Evolutionary conservation across 2,329 filamentous ascomycete species (phyloP), one percentile per base, ranked within the genome.

Genomic region (Claviceps pazoutovae): DNA sequence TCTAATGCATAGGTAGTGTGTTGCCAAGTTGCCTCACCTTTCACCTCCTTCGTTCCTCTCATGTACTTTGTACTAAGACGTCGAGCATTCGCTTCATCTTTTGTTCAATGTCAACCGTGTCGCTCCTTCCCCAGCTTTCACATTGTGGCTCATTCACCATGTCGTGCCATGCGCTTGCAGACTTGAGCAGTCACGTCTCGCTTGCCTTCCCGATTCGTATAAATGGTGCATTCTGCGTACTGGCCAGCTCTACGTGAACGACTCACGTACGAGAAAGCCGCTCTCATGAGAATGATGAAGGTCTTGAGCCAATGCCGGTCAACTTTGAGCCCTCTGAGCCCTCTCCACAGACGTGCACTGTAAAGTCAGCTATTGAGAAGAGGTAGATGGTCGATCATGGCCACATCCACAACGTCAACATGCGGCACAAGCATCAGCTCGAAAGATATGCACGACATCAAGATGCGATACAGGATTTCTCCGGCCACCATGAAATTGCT

Each of bases 401-500:
- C 43, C 4, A 23, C 42, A 6, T 34, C 44, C 6, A 14, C 21
- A 21, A 38, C 48, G 21, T n/a, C 21, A 14, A 39, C 51, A 2
- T 11, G 30, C 26, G 46, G 8, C 45, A 45, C 49, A 26, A 48
- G 19, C 21, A 51, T 36, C 41, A 36, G 23, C 16, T 36, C 51
- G 38, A 42, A 52, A 9, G 39, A 49, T 1, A 13, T 57, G 26
- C 60, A 62, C 39, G 60, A 63, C 14, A 63, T 70, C 41, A 64
- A 64, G 30, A 46, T 61, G 14, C 66, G 67, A 3, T 68, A 70
- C 56, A 61, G 60, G 48, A 56, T 70, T 8, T 61, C 67, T 0
- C 13, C 56, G 0, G 54, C 60, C 3, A 69, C 67, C 7, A 62
- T 67, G 55, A 62, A 60, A 49, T 59, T 46, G 3, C 58, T 70